phyloP scores from a whole-genome alignment of 2,329 filamentous ascomycete species.

The Trichoderma pleuroti region DNA sequence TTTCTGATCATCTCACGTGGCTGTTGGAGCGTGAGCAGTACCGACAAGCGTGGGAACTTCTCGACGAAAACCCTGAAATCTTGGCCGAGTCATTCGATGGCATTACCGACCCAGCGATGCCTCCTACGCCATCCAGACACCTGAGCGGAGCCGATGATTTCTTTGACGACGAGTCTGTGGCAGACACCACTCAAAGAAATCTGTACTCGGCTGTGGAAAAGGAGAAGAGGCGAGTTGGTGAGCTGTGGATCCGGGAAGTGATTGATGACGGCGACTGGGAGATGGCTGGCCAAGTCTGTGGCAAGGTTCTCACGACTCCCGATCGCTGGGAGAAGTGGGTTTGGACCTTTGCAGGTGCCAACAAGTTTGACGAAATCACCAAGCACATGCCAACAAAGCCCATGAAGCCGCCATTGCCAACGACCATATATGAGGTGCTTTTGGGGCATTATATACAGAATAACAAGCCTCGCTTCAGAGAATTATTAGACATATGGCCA shows the following conservation, averaged over 20 bases:
- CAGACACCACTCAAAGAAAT: constrained; percentile 56
- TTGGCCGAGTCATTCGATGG: constrained; percentile 43
- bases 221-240: constrained; percentile 87
- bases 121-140: constrained; percentile 41
- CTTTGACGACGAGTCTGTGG: constrained; percentile 62
- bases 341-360: constrained; percentile 81
- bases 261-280: constrained; percentile 72
- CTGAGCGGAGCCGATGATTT: constrained; percentile 56
- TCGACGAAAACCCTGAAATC: constrained; percentile 83
- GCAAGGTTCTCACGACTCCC: constrained; percentile 75
- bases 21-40: constrained; percentile 77
- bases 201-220: constrained; percentile 68
- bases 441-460: constrained; percentile 82
- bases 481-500: constrained; percentile 79
- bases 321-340: constrained; percentile 94
- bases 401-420: constrained; percentile 75
- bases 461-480: constrained; percentile 71
- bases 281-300: constrained; percentile 74
- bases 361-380: constrained; percentile 86
- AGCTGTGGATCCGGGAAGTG: constrained; percentile 88
- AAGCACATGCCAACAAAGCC: constrained; percentile 73
- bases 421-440: constrained; percentile 82
- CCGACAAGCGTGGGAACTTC: constrained; percentile 80
- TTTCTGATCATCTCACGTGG: constrained; percentile 83
- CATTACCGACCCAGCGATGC: constrained; percentile 36